Conservation (phyloP, 306 rosid genomes). For the Hippophae rhamnoides region DNA sequence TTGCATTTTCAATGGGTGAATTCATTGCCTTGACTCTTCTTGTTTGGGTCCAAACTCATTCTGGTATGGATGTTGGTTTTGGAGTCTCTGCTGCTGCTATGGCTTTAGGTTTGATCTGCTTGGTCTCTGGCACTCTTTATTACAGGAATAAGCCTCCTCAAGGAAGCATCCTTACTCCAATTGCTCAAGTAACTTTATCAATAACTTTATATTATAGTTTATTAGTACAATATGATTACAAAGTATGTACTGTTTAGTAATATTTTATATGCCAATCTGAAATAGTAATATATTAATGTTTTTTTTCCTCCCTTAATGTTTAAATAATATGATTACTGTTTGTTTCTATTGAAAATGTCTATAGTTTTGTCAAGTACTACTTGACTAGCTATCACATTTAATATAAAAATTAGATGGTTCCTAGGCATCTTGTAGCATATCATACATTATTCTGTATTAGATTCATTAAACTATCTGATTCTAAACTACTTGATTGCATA, state of each 20-base stretch:
- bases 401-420: no score
- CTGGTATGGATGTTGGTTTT: slow-evolving; percentile 95
- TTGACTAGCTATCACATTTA: no score
- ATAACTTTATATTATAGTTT: background rate
- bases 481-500: slow-evolving; percentile 11
- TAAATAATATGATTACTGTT: background rate
- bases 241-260: background rate
- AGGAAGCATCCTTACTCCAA: slow-evolving; percentile 68
- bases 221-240: background rate
- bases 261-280: background rate
- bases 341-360: slow-evolving; percentile 2
- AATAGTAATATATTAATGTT: background rate
- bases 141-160: slow-evolving; percentile 88
- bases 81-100: slow-evolving; percentile 87
- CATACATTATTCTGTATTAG: no score
- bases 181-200: slow-evolving; percentile 52
- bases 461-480: no score
- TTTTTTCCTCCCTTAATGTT: background rate
- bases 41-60: slow-evolving; percentile 94
- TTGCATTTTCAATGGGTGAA: slow-evolving; percentile 81
- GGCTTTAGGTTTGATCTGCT: slow-evolving; percentile 70
- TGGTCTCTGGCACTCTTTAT: slow-evolving; percentile 58
- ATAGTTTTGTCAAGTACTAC: slow-evolving; percentile 3
- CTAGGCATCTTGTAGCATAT: no score
- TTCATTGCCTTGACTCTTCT: slow-evolving; percentile 76